Percentiles rank a stretch among this genome's conserved stretches.
phyloP scores from a whole-genome alignment of 768 basidiomycete genomes.

The Lentinula aciculospora region DNA sequence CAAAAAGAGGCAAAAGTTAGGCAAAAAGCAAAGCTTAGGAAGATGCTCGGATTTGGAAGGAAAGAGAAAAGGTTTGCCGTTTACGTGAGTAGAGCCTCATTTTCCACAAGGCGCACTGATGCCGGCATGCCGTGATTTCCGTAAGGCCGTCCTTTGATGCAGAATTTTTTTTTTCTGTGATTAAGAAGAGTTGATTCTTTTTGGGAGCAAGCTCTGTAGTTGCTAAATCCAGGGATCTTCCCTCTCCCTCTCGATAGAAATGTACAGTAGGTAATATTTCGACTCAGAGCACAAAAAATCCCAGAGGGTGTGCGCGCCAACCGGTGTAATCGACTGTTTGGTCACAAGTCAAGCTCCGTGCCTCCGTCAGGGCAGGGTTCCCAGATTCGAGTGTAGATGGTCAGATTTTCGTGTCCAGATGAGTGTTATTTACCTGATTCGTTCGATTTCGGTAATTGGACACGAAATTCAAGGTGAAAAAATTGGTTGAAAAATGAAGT shows the following conservation, averaged over 20 bases:
- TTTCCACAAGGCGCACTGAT: neutral
- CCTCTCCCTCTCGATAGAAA: neutral
- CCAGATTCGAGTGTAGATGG: neutral
- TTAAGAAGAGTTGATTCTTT: neutral
- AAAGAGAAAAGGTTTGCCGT: neutral
- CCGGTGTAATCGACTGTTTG: neutral
- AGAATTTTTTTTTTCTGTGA: neutral
- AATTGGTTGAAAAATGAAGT: neutral
- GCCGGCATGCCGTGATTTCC: neutral
- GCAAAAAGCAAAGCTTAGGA: neutral
- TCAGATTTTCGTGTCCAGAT: constrained; percentile 1
- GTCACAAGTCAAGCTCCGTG: constrained; percentile 4
- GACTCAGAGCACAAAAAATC: too few relatives aligned
- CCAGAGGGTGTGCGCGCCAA: neutral
- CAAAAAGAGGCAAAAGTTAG: neutral
- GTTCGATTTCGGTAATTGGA: neutral
- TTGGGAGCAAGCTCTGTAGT: too few relatives aligned
- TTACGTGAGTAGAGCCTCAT: neutral
- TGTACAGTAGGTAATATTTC: too few relatives aligned
- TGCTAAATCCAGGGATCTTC: neutral
- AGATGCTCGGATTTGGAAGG: neutral
- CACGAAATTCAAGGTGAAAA: neutral
- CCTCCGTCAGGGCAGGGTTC: neutral
- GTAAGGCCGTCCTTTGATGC: neutral
- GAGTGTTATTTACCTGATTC: neutral